phyloP scores from a whole-genome alignment of 192 early-diverging fungal genomes.

The Phlyctochytrium bullatum region DNA sequence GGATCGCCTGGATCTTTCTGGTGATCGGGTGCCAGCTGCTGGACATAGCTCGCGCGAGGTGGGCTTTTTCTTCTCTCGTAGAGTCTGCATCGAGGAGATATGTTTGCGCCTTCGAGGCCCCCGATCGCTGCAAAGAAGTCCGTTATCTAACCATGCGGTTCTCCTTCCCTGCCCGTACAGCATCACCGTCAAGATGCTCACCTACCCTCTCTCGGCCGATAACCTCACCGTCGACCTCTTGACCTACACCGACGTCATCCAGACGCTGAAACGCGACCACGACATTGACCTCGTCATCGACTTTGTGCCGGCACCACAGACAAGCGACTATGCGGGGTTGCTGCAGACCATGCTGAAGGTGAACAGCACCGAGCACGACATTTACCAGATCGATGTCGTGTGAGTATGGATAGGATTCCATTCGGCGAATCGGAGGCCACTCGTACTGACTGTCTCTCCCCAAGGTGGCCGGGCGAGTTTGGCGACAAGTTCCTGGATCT shows the following conservation, averaged over 20 bases:
- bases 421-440: no score
- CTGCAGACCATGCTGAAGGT: not conserved
- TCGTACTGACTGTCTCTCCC: no score
- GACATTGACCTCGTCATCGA: not conserved
- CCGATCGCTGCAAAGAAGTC: no score
- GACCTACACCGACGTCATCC: not conserved
- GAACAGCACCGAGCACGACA: not conserved
- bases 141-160: no score
- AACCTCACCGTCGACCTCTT: not conserved
- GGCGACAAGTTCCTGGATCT: conserved; percentile 25
- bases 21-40: no score
- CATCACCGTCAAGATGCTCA: not conserved
- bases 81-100: no score
- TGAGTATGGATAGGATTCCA: no score
- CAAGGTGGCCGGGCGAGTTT: not conserved
- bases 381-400: not conserved
- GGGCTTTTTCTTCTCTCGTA: no score
- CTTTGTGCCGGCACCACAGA: not conserved
- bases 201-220: not conserved
- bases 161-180: no score
- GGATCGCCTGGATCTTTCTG: no score
- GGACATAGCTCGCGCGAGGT: no score
- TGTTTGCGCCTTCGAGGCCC: no score
- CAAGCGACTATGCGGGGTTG: not conserved
- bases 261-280: not conserved